Base-by-base conservation (phyloP, 2,329 filamentous ascomycete species). In the Pseudophaeomoniella oleicola region DNA sequence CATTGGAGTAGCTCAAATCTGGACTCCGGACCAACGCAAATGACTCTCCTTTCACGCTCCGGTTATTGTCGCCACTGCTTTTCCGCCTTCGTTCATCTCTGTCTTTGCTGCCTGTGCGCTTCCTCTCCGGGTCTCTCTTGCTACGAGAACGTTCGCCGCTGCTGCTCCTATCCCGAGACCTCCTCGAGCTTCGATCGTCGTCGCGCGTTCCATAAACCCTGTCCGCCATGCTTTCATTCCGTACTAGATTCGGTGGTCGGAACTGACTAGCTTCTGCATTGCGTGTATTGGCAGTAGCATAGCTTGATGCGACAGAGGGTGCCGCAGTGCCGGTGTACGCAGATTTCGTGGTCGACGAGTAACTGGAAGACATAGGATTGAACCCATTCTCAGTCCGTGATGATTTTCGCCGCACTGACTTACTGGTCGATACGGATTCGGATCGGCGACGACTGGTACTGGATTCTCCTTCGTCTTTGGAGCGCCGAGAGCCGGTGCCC, bases 221-320 rank as follows among this genome's bases (percentile, higher is more conserved):
- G 44, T 47, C 35, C 33, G 36, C 38, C 30, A 46, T 39, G 35
- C 38, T 44, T 36, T 56, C 53, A 42, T 52, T 41, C 19, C 51
- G 43, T n/a, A 49, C 42, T 15, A 50, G 50, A 30, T 54, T 49
- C n/a, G 40, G 40, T 6, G 39, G 18, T 13, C 12, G 4, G 31
- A 47, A 41, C 9, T 6, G n/a, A 6, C n/a, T n/a, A 11, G 49
- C 47, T 22, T 47, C 45, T 16, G 49, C 46, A 14, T 50, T 37
- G 18, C 51, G 50, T 18, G 52, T 52, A 17, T 58, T 52, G 16
- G 59, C 58, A 18, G 59, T 62, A 44, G 58, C 53, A 47, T 60
- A 61, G 42, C 48, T 47, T 18, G 47, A 48, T 15, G 42, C 46
- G n/a, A 44, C 37, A 12, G 47, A 49, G 22, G 41, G 39, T 32